Evolutionary conservation across 78 protist genomes (phyloP).

Genomic region (Pelomyxa schiedti): DNA sequence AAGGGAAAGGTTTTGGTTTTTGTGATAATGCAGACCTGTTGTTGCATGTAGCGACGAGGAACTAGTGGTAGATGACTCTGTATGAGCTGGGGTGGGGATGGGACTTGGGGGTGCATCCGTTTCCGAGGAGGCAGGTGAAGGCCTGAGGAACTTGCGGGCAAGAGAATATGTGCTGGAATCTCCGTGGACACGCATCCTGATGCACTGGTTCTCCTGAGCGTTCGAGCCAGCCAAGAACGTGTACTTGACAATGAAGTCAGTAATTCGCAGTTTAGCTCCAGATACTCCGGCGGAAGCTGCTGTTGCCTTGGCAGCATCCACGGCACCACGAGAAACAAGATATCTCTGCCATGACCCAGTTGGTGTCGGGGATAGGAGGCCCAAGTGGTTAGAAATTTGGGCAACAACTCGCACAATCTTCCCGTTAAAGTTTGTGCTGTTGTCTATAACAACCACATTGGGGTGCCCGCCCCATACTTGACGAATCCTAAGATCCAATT

Average conservation of each 20-base stretch:
- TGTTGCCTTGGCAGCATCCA: background rate
- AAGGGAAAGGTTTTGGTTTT: too few species aligned
- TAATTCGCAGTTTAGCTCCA: background rate
- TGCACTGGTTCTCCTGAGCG: background rate
- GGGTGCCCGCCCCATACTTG: background rate
- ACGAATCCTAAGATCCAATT: background rate
- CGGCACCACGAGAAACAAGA: background rate
- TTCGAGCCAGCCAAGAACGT: background rate
- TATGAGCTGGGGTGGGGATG: too few species aligned
- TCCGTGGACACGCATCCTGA: background rate
- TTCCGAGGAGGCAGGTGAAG: too few species aligned
- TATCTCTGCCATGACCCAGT: background rate
- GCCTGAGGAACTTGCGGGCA: too few species aligned
- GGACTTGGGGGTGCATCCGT: too few species aligned
- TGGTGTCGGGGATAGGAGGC: background rate
- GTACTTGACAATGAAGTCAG: background rate
- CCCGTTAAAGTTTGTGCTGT: background rate
- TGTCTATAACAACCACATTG: background rate
- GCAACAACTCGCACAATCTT: background rate
- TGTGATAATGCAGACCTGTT: too few species aligned
- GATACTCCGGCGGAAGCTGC: too few species aligned
- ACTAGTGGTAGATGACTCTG: too few species aligned
- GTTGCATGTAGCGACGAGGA: too few species aligned
- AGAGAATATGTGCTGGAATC: too few species aligned
- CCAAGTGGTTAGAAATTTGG: background rate